Evolutionary conservation across 495 filamentous ascomycete species (phyloP), one percentile per base, ranked within the genome.

Genomic region (Hypomontagnella submonticulosa): DNA sequence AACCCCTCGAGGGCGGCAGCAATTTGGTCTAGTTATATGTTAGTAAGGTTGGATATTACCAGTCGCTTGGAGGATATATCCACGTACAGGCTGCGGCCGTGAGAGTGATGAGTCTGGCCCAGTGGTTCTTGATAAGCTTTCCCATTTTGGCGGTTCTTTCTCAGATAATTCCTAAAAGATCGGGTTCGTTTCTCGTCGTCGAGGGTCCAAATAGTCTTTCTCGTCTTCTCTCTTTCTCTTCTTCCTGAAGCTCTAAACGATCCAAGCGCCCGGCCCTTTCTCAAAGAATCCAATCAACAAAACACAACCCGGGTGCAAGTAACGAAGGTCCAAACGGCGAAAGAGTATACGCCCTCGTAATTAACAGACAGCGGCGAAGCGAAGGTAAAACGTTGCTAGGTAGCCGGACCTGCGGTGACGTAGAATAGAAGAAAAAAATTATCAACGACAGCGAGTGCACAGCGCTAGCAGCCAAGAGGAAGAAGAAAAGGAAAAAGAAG

Each of bases 111-210:
- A 97, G 87, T 48, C 95, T 87, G 50, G 91, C 96, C 91, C 93
- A 97, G 81, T 99, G 95, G 82, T 98, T 98, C 82, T 97, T 98
- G 81, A 99, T 99, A 65, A 99, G 87, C 73, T 88, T 92, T 76
- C 95, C 95, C 95, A 99, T 99, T 70, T 71, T 84, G 76, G 37
- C 66, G 30, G 59, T 53, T 63, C 63, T 20, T 44, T 66, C 50
- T 46, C 20, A 53, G 50, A 54, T 59, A 48, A n/a, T n/a, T 49
- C 40, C 40, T 34, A 11, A 44, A 54, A 60, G 55, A 58, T 54
- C 70, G 20, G 30, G 46, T 72, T 42, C 52, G 43, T 66, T 57
- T 51, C 27, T 48, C 23, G 38, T 50, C 51, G 36, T 64, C 46
- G 33, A 42, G 11, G 15, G 52, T 34, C 55, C 55, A 36, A 37